Base-by-base conservation (phyloP, 1,284 basidiomycete species). In the Sanghuangporus weigelae region DNA sequence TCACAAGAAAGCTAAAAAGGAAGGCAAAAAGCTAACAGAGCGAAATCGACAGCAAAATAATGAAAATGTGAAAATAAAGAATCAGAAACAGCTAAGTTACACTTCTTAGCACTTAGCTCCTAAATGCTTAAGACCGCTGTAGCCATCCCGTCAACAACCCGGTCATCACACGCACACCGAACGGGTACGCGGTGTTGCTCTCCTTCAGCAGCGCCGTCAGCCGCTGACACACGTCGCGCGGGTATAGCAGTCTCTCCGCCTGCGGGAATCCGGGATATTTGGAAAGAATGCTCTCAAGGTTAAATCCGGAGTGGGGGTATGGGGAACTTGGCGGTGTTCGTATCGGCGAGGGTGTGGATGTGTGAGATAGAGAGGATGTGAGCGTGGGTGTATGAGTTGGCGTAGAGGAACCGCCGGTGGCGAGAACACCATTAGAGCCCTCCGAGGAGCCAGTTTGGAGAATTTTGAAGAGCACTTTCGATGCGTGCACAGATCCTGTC, bases 91-190 rank as follows among this genome's bases (percentile, higher is more conserved):
- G 21, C 57, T 23, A 31, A 21, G 8, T 31, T 31, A 23, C 19
- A 14, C 31, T 35, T 16, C 8, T n/a, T 14, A 51, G 3, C 26
- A 26, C 7, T 23, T 11, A 26, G 19, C 14, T 26, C 16, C n/a
- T 40, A 51, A 49, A 3, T 21, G 54, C 2, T 63, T 57, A 68
- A 36, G 62, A 57, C 61, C 70, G 72, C 56, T 78, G 81, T 64
- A 93, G 75, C 89, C 89, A 93, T 10, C 90, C 90, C 59, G 93
- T 87, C 65, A 90, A 83, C 67, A 93, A 74, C 10, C 86, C 89
- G 21, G 87, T 91, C 86, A 93, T 89, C 50, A 79, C 82, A 40
- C 87, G 83, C 79, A 91, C 79, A 64, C 80, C 79, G 70, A 86
- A 83, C 0, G 91, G 90, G 71, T 93, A 93, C 3, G 86, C 82